Base-by-base conservation (phyloP, 192 early-diverging fungal genomes). In the Gigaspora rosea region DNA sequence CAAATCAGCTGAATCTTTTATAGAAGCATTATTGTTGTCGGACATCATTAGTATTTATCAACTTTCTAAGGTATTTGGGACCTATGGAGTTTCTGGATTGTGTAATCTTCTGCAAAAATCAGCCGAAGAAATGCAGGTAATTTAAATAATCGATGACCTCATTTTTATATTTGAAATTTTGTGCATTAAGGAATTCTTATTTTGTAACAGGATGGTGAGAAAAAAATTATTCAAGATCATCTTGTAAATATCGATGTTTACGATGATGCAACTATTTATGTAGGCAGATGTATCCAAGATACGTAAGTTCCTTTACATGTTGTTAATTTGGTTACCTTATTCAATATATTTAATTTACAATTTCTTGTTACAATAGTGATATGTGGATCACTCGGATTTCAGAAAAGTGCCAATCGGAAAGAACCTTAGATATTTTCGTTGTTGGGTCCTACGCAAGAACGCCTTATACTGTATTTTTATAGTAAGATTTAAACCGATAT, bases 21-120 rank as follows among this genome's bases (percentile, higher is more conserved):
- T 78, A 58, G n/a, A 78, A 58, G 64, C 76, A 47, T 48, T 78
- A 22, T 68, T 61, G 8, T 58, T 67, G n/a, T 68, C 76, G n/a
- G 58, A 78, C 20, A 70, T 78, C 15, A 10, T 78, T 46, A 78
- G 76, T 58, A 1, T 78, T 13, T 6, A 59, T 18, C 13, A 48
- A 22, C 65, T 78, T 27, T 51, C 76, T 70, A 78, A 67, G 56
- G 76, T 70, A 63, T n/a, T n/a, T 35, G 66, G 66, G n/a, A 33
- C 64, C 18, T 49, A 46, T n/a, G 76, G 64, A 68, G 8, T 78
- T n/a, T 51, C n/a, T 78, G 76, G 76, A 13, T 11, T 78, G 32
- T 16, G 52, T 36, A 41, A 58, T 57, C 48, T 78, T 27, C 76
- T 78, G 32, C 35, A 76, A 67, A 66, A 27, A 63, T 52, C 16